Evolutionary conservation across 2,329 filamentous ascomycete genomes (phyloP), one percentile per base, ranked within the genome.

Genomic region (Trichophyton equinum): DNA sequence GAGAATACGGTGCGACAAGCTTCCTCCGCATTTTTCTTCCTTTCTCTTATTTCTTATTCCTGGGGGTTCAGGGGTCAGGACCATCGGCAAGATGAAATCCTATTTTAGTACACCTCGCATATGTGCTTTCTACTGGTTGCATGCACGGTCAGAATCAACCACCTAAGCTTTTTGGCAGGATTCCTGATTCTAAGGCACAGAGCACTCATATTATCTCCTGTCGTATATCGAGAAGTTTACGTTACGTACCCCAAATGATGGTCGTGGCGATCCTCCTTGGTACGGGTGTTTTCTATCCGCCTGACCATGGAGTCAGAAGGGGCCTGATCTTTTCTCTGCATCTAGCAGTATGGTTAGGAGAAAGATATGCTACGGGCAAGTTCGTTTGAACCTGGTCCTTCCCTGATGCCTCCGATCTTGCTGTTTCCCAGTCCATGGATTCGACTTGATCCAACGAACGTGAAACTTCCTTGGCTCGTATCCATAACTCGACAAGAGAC

Each of bases 161-260:
- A 30, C 22, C 49, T 53, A 53, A 53, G 49, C 49, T 53, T 53
- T 53, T 53, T 53, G 49, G 49, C 27, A 53, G 49, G 49, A 53
- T 53, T 47, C 49, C 49, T 15, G 49, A 53, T 53, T 20, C 44
- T n/a, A 53, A 27, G 49, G 49, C 49, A 33, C 25, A 53, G 15
- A 33, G 27, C 27, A 11, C 9, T 6, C 49, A 53, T 13, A 18
- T 22, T 30, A 15, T 25, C 27, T 53, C 13, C 49, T n/a, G 22
- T 53, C 49, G 22, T 30, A 53, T 27, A 53, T 27, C 13, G 22
- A n/a, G 25, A 53, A 53, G 25, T 53, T 33, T n/a, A 30, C n/a
- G 27, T 30, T 53, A 53, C 49, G 49, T 53, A 53, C 27, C 49
- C 49, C 13, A 3, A 53, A 30, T 53, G 49, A 53, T 22, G 27